Conservation (phyloP, 257 asterid genomes). For the Craterostigma plantagineum region DNA sequence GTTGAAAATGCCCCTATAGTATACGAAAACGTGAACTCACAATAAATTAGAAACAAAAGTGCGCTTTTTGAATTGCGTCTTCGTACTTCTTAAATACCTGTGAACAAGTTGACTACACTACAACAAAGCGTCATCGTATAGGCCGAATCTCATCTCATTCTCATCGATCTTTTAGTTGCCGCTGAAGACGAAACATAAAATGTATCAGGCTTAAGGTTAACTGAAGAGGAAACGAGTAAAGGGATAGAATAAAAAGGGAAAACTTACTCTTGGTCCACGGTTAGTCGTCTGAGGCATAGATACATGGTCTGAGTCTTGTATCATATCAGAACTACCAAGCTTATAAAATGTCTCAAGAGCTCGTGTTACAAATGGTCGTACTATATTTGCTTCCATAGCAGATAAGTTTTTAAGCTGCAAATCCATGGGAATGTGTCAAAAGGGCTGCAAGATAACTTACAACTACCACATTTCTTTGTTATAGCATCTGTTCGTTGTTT, state of each 20-base stretch:
- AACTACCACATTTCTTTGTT: neutral
- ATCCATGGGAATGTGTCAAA: constrained; percentile 7
- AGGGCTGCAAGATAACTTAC: too few species aligned
- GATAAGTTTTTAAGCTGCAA: constrained; percentile 76
- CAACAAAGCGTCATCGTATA: too few species aligned
- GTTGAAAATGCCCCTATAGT: too few species aligned
- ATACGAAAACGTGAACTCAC: too few species aligned
- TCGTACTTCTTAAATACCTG: too few species aligned
- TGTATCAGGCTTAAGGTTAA: constrained; percentile 9
- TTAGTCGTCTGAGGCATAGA: constrained; percentile 44
- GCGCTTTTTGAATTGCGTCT: too few species aligned
- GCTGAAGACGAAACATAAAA: constrained; percentile 23
- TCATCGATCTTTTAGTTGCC: constrained; percentile 68
- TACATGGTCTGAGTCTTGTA: constrained; percentile 37
- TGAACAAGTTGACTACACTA: too few species aligned
- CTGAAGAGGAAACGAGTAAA: constrained; percentile 1
- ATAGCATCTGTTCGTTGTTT: too few species aligned
- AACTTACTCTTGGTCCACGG: constrained; percentile 72
- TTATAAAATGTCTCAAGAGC: constrained; percentile 66
- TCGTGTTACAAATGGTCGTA: constrained; percentile 75
- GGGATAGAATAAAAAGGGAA: constrained; percentile 2
- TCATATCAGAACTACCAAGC: constrained; percentile 64
- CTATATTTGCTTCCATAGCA: constrained; percentile 93
- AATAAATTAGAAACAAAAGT: too few species aligned
- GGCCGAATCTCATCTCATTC: too few species aligned